Evolutionary conservation across 371 early-diverging fungal species (phyloP).

Genomic region (Nematocida displodere): DNA sequence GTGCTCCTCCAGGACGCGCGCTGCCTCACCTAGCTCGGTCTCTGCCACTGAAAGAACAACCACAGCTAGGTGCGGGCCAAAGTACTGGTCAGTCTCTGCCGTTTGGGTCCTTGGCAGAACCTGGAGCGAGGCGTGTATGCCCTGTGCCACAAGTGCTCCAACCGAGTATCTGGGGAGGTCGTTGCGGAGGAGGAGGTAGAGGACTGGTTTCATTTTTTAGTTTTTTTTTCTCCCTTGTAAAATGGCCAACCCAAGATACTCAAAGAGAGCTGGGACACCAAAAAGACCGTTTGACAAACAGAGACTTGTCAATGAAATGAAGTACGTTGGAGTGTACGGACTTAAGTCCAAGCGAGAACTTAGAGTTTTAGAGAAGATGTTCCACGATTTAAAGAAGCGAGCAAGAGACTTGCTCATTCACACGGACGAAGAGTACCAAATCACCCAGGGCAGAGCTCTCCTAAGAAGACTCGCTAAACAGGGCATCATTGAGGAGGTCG

Average conservation of each 20-base stretch:
- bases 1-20: neutral
- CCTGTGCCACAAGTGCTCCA: constrained; percentile 60
- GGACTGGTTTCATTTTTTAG: constrained; percentile 39
- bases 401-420: constrained; percentile 96
- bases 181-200: constrained; percentile 54
- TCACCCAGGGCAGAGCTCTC: constrained; percentile 95
- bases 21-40: constrained; percentile 37
- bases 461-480: constrained; percentile 75
- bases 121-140: constrained; percentile 54
- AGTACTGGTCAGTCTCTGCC: constrained; percentile 38
- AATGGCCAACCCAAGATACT: constrained; percentile 61
- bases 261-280: constrained; percentile 93
- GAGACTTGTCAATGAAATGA: constrained; percentile 94
- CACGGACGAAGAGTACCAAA: constrained; percentile 88
- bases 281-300: constrained; percentile 94
- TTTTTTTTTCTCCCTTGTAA: constrained; percentile 49
- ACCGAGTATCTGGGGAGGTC: constrained; percentile 51
- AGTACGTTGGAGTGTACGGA: constrained; percentile 94
- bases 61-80: constrained; percentile 42
- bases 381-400: constrained; percentile 96
- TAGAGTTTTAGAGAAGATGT: constrained; percentile 87
- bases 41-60: constrained; percentile 53
- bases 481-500: constrained; percentile 48
- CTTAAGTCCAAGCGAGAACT: constrained; percentile 98
- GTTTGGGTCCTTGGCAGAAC: constrained; percentile 27